Base-by-base conservation (phyloP, 202 grass and related monocot species). In the Panicum hallii region DNA sequence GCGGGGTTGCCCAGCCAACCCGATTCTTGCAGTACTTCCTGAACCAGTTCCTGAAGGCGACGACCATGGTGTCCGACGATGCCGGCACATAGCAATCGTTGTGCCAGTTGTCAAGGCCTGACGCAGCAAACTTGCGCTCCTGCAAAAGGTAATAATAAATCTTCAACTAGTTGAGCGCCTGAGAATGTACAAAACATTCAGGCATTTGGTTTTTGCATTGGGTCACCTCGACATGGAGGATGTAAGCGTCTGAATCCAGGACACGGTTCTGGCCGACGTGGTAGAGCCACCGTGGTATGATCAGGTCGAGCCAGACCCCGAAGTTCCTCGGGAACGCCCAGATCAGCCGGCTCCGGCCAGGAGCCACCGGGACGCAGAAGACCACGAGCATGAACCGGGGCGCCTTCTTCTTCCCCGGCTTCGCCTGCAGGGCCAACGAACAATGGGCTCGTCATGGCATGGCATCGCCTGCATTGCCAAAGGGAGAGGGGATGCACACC, bases 11-110 rank as follows among this genome's bases (percentile, higher is more conserved):
- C 91, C 91, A 98, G 26, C 80, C 86, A 44, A 95, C 16, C 58
- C 89, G 80, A 69, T 82, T 77, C 61, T 90, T 89, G 83, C 90
- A 83, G 64, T 95, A 87, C 68, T 92, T 98, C 41, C 85, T 90
- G 71, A 92, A 93, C 95, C 95, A 98, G 69, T 64, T 98, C 60
- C 95, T 95, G 82, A 92, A 98, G 71, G 92, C 90, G 60, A 98
- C 71, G 75, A 98, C 89, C 87, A 91, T 91, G 72, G 19, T 72
- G 79, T 98, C 92, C n/a, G 95, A 88, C 43, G 90, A 90, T 53
- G 95, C 88, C 6, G 95, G 92, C 81, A 93, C 87, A 9, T 92
- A 98, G 77, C 91, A 93, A 26, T 56, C 50, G 20, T 90, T 93
- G 5, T 87, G 75, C 95, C 95, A 98, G 83, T 93, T 95, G 0